These are phyloP conservation scores for Aspergillus olivimuriae DNA, from an alignment of 495 filamentous ascomycete genomes.

Conservation along the genomic window DNA sequence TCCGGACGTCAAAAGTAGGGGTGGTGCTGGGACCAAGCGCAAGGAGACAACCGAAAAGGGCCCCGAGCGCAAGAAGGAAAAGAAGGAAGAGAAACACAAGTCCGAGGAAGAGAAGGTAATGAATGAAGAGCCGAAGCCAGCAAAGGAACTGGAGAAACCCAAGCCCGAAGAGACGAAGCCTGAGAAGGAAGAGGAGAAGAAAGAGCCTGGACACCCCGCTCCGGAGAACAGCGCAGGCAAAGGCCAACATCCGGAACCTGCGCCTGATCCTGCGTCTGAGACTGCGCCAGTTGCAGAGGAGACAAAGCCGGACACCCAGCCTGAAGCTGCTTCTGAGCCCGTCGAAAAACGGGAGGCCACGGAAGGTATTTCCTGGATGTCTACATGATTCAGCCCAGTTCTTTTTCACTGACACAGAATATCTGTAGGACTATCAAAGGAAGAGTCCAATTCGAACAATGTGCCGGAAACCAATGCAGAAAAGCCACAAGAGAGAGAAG, in stretches of 20 bases:
- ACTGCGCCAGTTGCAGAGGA: too few relatives aligned
- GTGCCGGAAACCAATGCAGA: background rate
- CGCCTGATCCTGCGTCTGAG: too few relatives aligned
- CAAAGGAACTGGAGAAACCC: constrained; percentile 1
- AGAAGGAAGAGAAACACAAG: constrained; percentile 19
- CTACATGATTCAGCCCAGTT: too few relatives aligned
- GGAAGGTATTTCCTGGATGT: too few relatives aligned
- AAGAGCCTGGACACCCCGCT: constrained; percentile 20
- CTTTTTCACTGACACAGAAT: background rate
- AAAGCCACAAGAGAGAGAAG: constrained; percentile 36
- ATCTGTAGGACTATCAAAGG: background rate
- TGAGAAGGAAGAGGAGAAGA: constrained; percentile 5
- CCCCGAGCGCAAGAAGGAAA: constrained; percentile 26
- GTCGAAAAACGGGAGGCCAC: too few relatives aligned
- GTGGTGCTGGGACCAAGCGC: constrained; percentile 27
- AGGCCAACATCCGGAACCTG: constrained; percentile 3
- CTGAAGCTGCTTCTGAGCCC: too few relatives aligned
- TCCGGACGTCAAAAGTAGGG: constrained; percentile 18
- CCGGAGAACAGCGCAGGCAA: constrained; percentile 11
- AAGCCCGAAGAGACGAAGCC: background rate
- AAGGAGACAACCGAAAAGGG: constrained; percentile 23
- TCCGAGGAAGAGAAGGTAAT: background rate
- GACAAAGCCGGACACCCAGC: too few relatives aligned
- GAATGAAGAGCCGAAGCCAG: constrained; percentile 4
- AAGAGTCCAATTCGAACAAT: background rate